Conservation (phyloP, 495 filamentous ascomycete species). For the Baudoinia panamericana region DNA sequence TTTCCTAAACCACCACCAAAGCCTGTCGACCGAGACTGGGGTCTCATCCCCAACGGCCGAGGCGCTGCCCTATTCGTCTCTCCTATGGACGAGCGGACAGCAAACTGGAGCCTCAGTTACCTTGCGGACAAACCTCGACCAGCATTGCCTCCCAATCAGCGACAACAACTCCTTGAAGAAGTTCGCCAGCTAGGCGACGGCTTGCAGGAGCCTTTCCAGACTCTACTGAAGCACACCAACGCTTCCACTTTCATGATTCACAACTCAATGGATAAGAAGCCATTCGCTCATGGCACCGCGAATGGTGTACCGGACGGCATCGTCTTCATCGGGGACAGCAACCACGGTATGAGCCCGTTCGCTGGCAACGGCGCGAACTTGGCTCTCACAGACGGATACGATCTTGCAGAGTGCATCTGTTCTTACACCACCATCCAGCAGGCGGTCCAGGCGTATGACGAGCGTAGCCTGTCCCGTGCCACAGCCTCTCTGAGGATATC, state of each 20-base stretch:
- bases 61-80: background rate
- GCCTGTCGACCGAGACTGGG: background rate
- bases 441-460: background rate
- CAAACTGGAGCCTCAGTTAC: background rate
- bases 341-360: constrained; percentile 1
- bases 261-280: constrained; percentile 29
- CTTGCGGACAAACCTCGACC: background rate
- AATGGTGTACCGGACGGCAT: background rate
- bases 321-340: background rate
- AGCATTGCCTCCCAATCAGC: background rate
- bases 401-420: background rate
- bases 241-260: constrained; percentile 21
- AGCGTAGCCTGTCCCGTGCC: background rate
- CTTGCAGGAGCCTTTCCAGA: constrained; percentile 18
- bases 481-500: background rate
- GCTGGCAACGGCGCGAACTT: background rate
- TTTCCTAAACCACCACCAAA: background rate
- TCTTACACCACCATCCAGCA: background rate
- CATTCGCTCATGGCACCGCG: constrained; percentile 23
- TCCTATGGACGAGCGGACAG: background rate
- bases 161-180: background rate
- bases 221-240: constrained; percentile 27
- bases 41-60: background rate
- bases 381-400: background rate
- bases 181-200: background rate